Evolutionary conservation across 768 basidiomycete genomes (phyloP).

Genomic region (Boletus fagicola): DNA sequence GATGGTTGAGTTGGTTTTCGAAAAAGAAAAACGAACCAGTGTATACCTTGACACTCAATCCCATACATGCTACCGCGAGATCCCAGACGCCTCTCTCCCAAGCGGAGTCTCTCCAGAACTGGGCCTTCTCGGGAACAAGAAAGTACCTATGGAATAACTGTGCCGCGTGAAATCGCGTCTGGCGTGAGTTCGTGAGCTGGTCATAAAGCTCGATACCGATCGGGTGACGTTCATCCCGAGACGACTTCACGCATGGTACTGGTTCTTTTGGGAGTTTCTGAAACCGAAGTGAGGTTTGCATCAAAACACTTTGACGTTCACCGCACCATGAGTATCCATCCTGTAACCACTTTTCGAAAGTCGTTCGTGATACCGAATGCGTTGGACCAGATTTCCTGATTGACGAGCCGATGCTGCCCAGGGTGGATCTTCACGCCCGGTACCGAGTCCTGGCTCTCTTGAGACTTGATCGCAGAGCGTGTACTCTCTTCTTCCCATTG

Average conservation of each 20-base stretch:
- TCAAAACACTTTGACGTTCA: neutral
- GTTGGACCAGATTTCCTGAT: slow-evolving; percentile 16
- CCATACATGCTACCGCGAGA: slow-evolving; percentile 54
- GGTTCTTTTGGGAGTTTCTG: slow-evolving; percentile 14
- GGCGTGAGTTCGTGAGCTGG: slow-evolving; percentile 50
- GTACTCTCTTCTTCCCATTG: slow-evolving; percentile 21
- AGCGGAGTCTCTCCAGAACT: slow-evolving; percentile 8
- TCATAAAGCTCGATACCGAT: slow-evolving; percentile 40
- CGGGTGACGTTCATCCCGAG: neutral
- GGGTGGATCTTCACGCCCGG: neutral
- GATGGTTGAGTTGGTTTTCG: neutral
- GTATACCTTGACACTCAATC: slow-evolving; percentile 59
- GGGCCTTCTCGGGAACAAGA: slow-evolving; percentile 31
- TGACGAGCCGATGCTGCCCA: neutral
- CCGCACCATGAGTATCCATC: slow-evolving; percentile 49
- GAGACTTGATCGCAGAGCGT: slow-evolving; percentile 15
- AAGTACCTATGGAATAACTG: slow-evolving; percentile 61
- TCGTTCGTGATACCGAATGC: slow-evolving; percentile 34
- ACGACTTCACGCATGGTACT: neutral
- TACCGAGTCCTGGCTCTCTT: slow-evolving; percentile 16
- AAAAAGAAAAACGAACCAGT: neutral
- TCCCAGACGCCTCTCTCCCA: slow-evolving; percentile 49
- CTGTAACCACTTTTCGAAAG: slow-evolving; percentile 35
- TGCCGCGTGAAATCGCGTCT: slow-evolving; percentile 66
- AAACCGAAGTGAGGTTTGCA: neutral